Evolutionary conservation across 805 yeast genomes (phyloP).

Genomic region (Candida boidinii): DNA sequence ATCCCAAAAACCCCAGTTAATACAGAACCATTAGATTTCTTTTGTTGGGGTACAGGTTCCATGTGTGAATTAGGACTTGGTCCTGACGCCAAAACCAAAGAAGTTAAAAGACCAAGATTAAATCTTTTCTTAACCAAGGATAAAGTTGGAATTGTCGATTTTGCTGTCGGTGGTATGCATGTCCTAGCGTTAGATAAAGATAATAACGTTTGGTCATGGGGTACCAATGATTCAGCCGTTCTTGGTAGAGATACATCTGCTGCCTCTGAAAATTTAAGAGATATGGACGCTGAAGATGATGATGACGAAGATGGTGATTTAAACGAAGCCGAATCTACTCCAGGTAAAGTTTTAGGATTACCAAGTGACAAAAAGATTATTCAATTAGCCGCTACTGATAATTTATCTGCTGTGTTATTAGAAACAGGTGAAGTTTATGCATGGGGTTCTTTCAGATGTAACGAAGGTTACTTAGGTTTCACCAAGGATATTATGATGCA

Average conservation of each 20-base stretch:
- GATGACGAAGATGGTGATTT: conserved; percentile 77
- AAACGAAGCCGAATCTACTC: conserved; percentile 85
- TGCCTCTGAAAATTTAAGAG: conserved; percentile 56
- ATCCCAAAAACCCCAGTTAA: conserved; percentile 26
- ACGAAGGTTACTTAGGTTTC: conserved; percentile 88
- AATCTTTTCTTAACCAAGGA: conserved; percentile 66
- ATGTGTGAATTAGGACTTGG: conserved; percentile 99
- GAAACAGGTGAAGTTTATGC: conserved; percentile 86
- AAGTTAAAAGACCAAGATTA: conserved; percentile 91
- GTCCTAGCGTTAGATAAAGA: conserved; percentile 69
- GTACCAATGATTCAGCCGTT: conserved; percentile 87
- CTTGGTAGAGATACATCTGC: conserved; percentile 79
- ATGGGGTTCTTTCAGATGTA: conserved; percentile 96
- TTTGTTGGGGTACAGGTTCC: conserved; percentile 94
- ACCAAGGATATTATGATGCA: conserved; percentile 58
- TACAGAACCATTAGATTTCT: conserved; percentile 56
- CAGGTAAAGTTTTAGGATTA: conserved; percentile 62
- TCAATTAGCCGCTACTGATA: conserved; percentile 87
- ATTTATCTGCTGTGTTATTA: conserved; percentile 71
- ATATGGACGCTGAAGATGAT: conserved; percentile 49
- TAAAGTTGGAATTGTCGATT: conserved; percentile 65
- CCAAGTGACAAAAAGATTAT: conserved; percentile 55
- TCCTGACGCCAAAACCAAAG: conserved; percentile 83
- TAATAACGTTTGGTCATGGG: conserved; percentile 96
- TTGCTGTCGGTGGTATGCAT: conserved; percentile 97